Evolutionary conservation across 768 basidiomycete genomes (phyloP).

Genomic region (Trametes maxima): DNA sequence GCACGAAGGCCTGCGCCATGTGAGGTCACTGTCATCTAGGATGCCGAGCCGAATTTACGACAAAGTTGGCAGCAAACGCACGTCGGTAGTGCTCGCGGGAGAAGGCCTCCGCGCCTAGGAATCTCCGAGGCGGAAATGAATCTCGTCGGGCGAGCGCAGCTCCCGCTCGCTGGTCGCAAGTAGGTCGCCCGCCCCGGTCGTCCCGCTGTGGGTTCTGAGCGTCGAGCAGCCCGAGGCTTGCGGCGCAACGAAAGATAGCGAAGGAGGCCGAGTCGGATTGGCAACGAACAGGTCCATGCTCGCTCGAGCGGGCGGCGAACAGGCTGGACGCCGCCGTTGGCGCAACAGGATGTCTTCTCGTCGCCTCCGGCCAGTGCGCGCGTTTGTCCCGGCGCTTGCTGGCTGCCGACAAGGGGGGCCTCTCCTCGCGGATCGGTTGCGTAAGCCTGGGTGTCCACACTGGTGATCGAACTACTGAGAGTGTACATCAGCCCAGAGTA

Average conservation of each 20-base stretch:
- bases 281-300: constrained; percentile 2
- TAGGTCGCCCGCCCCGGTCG: too few relatives aligned
- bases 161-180: not conserved
- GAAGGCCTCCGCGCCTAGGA: not conserved
- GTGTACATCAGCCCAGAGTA: not conserved
- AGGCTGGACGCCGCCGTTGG: not conserved
- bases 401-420: not conserved
- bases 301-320: not conserved
- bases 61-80: not conserved
- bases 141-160: not conserved
- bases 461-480: not conserved
- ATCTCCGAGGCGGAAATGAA: constrained; percentile 4
- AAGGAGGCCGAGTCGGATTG: not conserved
- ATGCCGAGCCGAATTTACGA: constrained; percentile 1
- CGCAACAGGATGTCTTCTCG: not conserved
- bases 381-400: not conserved
- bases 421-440: constrained; percentile 9
- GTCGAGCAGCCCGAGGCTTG: not conserved
- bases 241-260: not conserved
- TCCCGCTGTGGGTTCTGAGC: not conserved
- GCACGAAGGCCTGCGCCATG: not conserved
- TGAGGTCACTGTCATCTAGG: constrained; percentile 4
- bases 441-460: constrained; percentile 12
- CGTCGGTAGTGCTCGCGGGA: constrained; percentile 7
- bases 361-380: constrained; percentile 2